Percentiles rank a stretch among this genome's conserved stretches.
phyloP scores from a whole-genome alignment of 257 asterid genomes.

The Linaria vulgaris region DNA sequence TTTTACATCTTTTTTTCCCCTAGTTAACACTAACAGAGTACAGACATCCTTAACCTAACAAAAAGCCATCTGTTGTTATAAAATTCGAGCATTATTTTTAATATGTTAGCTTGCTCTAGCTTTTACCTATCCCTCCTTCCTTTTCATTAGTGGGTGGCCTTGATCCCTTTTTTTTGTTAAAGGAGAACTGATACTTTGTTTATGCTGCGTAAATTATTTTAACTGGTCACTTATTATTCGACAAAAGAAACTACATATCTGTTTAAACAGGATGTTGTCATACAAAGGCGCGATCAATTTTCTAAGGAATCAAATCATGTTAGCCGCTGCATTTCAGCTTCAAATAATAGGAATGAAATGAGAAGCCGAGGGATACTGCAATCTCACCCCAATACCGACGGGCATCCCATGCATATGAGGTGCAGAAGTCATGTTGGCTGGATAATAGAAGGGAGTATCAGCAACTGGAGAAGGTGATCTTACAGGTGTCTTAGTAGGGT shows the following conservation, averaged over 20 bases:
- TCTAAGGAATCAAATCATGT: constrained; percentile 10
- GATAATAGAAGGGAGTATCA: constrained; percentile 82
- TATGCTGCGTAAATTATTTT: too few species aligned
- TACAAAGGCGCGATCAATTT: constrained; percentile 9
- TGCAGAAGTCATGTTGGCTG: constrained; percentile 61
- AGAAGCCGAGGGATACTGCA: constrained; percentile 19
- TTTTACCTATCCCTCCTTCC: not conserved
- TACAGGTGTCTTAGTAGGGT: constrained; percentile 66
- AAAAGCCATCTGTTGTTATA: constrained; percentile 3
- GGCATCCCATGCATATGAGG: constrained; percentile 89
- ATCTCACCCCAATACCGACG: constrained; percentile 80
- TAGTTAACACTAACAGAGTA: constrained; percentile 4
- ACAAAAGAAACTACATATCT: constrained; percentile 1
- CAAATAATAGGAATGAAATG: constrained; percentile 3
- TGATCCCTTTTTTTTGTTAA: not conserved
- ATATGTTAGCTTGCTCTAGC: constrained; percentile 3
- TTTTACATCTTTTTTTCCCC: not conserved
- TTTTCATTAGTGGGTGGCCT: not conserved
- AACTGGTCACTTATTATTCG: too few species aligned
- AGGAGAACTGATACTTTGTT: too few species aligned
- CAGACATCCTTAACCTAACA: too few species aligned
- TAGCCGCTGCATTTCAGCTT: constrained; percentile 7
- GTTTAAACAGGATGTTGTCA: constrained; percentile 8
- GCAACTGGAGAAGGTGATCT: constrained; percentile 84
- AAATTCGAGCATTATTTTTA: not conserved